Conservation (phyloP, 306 rosid genomes). For the Inga oerstediana region DNA sequence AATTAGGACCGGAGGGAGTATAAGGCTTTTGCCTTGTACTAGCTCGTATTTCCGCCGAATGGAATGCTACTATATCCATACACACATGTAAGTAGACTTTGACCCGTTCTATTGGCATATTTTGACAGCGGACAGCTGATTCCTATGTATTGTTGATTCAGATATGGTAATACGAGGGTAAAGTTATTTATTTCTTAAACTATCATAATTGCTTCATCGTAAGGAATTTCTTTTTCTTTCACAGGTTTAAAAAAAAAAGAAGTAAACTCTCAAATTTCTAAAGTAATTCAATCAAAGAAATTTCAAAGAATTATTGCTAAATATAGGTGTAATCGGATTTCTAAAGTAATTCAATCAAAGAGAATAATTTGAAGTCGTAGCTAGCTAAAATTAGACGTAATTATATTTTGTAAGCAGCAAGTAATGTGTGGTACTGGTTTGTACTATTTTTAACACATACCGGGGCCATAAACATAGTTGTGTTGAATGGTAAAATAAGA, state of each 20-base stretch:
- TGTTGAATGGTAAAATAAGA: too few relatives aligned
- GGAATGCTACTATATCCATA: not conserved
- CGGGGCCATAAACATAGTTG: too few relatives aligned
- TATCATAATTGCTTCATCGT: not conserved
- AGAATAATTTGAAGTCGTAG: not conserved
- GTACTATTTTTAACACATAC: not conserved
- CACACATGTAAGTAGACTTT: not conserved
- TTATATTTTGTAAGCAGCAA: not conserved
- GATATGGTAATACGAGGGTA: not conserved
- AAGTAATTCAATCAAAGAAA: not conserved
- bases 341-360: not conserved
- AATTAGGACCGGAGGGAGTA: too few relatives aligned
- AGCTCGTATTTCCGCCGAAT: not conserved
- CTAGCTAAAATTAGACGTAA: not conserved
- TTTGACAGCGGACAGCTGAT: not conserved
- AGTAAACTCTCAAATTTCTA: not conserved
- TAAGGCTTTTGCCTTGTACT: not conserved
- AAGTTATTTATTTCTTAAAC: not conserved
- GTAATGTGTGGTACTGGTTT: not conserved
- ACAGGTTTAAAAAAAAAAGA: not conserved
- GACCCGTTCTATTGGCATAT: not conserved
- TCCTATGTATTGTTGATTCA: not conserved
- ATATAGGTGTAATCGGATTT: not conserved
- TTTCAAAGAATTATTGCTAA: not conserved
- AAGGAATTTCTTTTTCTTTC: too few relatives aligned